Evolutionary conservation across 1,139 yeast genomes (phyloP).

Genomic region (Blastobotrys illinoisensis): DNA sequence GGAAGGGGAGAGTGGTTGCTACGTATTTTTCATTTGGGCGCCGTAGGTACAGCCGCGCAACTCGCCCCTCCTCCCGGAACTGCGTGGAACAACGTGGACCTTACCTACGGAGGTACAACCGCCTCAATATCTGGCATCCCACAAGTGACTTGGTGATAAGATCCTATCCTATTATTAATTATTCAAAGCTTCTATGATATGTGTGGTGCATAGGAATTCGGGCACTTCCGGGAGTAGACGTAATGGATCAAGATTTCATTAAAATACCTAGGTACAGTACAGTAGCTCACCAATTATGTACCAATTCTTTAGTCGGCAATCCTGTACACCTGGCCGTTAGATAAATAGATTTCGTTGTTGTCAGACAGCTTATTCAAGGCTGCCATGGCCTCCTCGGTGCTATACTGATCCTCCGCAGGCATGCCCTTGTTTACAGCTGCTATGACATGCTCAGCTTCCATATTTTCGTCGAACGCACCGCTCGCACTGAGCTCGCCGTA

Average conservation of each 20-base stretch:
- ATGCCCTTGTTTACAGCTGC: conserved; percentile 31
- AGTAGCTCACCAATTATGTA: neutral
- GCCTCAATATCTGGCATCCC: no score
- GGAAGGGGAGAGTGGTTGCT: neutral
- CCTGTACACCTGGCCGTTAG: conserved; percentile 17
- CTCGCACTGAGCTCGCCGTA: conserved; percentile 32
- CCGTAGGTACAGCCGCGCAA: neutral
- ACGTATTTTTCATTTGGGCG: neutral
- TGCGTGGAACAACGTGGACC: neutral
- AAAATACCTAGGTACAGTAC: no score
- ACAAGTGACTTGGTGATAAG: no score
- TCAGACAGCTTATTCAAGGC: conserved; percentile 35
- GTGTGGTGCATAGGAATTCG: no score
- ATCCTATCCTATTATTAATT: no score
- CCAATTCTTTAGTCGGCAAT: neutral
- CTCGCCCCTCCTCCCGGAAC: neutral
- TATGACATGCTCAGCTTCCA: conserved; percentile 25
- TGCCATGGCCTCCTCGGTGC: conserved; percentile 32
- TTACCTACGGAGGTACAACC: no score
- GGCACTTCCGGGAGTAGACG: no score
- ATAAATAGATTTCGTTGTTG: conserved; percentile 33
- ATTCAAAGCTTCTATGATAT: no score
- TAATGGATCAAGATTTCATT: no score
- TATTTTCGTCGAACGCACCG: conserved; percentile 28
- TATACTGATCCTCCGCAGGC: conserved; percentile 34